Evolutionary conservation across 2,329 filamentous ascomycete species (phyloP).

Genomic region (Cryoendolithus antarcticus): DNA sequence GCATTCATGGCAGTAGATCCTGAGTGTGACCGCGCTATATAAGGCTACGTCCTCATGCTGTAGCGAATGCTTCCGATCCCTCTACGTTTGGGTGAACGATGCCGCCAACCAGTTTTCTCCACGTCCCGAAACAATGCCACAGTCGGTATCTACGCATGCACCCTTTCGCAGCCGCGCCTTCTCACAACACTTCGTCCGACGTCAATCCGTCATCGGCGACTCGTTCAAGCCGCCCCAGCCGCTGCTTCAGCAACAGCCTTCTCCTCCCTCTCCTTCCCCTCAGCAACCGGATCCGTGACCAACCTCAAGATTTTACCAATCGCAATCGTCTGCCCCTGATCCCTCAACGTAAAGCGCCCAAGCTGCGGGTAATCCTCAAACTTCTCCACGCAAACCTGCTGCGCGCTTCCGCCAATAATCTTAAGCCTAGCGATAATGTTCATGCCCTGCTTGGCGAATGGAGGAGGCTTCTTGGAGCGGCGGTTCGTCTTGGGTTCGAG

Average conservation of each 20-base stretch:
- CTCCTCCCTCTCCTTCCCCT: conserved; percentile 7
- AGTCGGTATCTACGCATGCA: too few relatives aligned
- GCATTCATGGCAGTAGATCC: too few relatives aligned
- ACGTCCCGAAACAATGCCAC: too few relatives aligned
- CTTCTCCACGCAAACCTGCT: conserved; percentile 71
- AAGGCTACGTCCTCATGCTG: too few relatives aligned
- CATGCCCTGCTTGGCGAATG: conserved; percentile 71
- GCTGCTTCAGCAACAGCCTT: conserved; percentile 9
- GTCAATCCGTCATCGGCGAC: too few relatives aligned
- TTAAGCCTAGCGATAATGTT: conserved; percentile 88
- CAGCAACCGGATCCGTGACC: conserved; percentile 33
- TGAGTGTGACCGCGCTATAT: too few relatives aligned
- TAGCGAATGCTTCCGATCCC: too few relatives aligned
- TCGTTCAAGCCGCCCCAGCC: not conserved
- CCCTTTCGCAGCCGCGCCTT: too few relatives aligned
- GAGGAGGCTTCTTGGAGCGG: conserved; percentile 85
- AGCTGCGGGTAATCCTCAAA: conserved; percentile 96
- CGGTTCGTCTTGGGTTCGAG: conserved; percentile 87
- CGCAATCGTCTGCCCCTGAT: conserved; percentile 91
- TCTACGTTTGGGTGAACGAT: too few relatives aligned
- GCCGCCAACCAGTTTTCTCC: too few relatives aligned
- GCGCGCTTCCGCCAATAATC: conserved; percentile 63
- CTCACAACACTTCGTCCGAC: too few relatives aligned
- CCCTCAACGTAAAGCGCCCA: conserved; percentile 79
- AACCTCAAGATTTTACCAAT: conserved; percentile 99